These are phyloP conservation scores for Verticillium isaacii DNA, from an alignment of 2,329 filamentous ascomycete species.

Conservation along the genomic window DNA sequence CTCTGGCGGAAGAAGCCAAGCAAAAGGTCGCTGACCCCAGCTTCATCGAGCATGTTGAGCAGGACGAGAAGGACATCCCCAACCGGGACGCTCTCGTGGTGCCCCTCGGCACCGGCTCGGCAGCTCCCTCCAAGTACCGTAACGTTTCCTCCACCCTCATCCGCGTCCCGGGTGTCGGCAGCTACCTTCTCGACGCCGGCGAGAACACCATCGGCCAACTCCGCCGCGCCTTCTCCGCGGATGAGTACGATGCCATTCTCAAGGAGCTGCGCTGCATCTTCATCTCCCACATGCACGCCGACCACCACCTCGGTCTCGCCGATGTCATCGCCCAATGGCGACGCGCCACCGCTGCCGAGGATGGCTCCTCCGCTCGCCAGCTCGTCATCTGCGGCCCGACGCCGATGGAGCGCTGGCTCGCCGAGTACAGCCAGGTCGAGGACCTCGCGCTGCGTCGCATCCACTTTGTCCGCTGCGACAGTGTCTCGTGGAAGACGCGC, in stretches of 20 bases:
- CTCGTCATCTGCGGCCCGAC: constrained; percentile 66
- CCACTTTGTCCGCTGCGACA: constrained; percentile 18
- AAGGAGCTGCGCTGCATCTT: constrained; percentile 75
- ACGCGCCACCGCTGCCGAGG: constrained; percentile 36
- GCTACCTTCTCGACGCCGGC: constrained; percentile 84
- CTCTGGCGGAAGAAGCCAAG: constrained; percentile 46
- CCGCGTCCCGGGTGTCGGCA: constrained; percentile 78
- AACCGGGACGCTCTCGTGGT: constrained; percentile 76
- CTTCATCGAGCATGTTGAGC: constrained; percentile 44
- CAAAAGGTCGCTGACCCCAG: constrained; percentile 32
- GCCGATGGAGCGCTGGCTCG: constrained; percentile 70
- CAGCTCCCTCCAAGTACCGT: constrained; percentile 84
- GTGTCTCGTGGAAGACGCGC: neutral
- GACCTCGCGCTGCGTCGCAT: constrained; percentile 63
- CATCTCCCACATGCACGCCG: constrained; percentile 94
- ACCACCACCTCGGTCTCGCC: constrained; percentile 87
- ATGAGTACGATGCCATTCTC: constrained; percentile 67
- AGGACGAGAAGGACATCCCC: constrained; percentile 60
- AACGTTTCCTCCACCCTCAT: constrained; percentile 90
- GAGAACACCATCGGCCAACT: constrained; percentile 91
- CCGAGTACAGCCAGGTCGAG: constrained; percentile 76
- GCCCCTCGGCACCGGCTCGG: constrained; percentile 86
- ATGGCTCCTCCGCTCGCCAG: constrained; percentile 25
- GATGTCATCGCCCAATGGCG: constrained; percentile 82
- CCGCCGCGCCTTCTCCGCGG: constrained; percentile 62